Conservation (phyloP, 2,329 filamentous ascomycete species). For the Aureobasidium sp. region DNA sequence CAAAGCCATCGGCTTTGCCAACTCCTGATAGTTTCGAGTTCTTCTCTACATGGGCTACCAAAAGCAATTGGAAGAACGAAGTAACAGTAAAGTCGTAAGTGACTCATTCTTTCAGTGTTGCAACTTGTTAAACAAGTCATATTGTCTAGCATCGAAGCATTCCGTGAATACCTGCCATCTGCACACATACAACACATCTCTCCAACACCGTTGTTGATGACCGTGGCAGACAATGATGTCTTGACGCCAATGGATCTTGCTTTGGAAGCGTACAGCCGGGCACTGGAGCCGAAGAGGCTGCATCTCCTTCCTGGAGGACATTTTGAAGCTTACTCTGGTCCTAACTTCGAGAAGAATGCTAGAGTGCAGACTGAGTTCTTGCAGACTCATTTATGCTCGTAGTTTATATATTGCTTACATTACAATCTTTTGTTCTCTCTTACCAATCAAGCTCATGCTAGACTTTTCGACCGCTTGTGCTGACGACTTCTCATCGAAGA, state of each 20-base stretch:
- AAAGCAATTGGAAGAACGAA: conserved; percentile 33
- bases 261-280: conserved; percentile 30
- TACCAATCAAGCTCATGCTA: too few species aligned
- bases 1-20: conserved; percentile 28
- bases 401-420: not conserved
- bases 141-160: conserved; percentile 22
- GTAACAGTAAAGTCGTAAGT: conserved; percentile 29
- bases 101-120: too few species aligned
- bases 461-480: too few species aligned
- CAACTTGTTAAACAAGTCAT: not conserved
- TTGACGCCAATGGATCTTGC: conserved; percentile 30
- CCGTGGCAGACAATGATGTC: conserved; percentile 29
- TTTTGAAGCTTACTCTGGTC: conserved; percentile 32
- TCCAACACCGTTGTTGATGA: conserved; percentile 33
- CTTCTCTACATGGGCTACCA: conserved; percentile 29
- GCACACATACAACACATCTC: conserved; percentile 25
- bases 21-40: conserved; percentile 31
- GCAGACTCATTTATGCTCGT: not conserved
- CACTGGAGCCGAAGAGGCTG: conserved; percentile 35
- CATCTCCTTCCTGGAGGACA: conserved; percentile 33
- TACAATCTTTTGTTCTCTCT: not conserved
- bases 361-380: not conserved
- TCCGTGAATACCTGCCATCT: conserved; percentile 25
- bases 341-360: conserved; percentile 27
- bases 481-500: too few species aligned